Evolutionary conservation across 2,329 filamentous ascomycete genomes (phyloP).

Genomic region (Calonectria fujianensis): DNA sequence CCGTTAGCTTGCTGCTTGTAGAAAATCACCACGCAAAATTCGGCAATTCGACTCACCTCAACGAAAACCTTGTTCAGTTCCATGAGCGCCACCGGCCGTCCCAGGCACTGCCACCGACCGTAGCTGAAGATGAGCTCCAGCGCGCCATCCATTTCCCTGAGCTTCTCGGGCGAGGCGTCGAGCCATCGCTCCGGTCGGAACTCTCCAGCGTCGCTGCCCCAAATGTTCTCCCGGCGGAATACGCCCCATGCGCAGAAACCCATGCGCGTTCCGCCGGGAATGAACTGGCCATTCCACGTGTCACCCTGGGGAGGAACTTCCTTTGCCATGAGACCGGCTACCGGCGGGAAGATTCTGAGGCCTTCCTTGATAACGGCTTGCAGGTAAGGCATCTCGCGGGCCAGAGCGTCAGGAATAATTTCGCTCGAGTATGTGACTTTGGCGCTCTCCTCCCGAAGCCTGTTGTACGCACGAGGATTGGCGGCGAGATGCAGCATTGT

Average conservation of each 20-base stretch:
- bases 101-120: constrained; percentile 63
- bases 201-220: constrained; percentile 59
- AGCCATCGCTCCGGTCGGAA: constrained; percentile 63
- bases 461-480: constrained; percentile 66
- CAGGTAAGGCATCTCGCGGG: constrained; percentile 64
- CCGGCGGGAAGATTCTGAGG: constrained; percentile 62
- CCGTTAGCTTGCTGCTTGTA: not conserved
- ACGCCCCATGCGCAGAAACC: constrained; percentile 61
- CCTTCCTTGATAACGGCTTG: constrained; percentile 71
- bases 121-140: constrained; percentile 64
- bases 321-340: constrained; percentile 62
- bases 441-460: constrained; percentile 62
- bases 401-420: constrained; percentile 59
- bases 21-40: rapidly evolving
- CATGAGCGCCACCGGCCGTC: constrained; percentile 62
- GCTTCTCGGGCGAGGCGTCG: constrained; percentile 56
- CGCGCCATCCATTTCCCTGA: constrained; percentile 59
- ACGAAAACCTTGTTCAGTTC: constrained; percentile 64
- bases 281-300: constrained; percentile 56
- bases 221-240: constrained; percentile 58
- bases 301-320: constrained; percentile 58
- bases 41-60: constrained; percentile 58
- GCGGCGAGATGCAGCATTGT: constrained; percentile 72
- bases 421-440: constrained; percentile 42
- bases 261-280: constrained; percentile 59